Percentiles rank a stretch among this genome's conserved stretches.
These are phyloP conservation scores for Ceratonia siliqua DNA, from an alignment of 306 rosid genomes.

Conservation along the genomic window DNA sequence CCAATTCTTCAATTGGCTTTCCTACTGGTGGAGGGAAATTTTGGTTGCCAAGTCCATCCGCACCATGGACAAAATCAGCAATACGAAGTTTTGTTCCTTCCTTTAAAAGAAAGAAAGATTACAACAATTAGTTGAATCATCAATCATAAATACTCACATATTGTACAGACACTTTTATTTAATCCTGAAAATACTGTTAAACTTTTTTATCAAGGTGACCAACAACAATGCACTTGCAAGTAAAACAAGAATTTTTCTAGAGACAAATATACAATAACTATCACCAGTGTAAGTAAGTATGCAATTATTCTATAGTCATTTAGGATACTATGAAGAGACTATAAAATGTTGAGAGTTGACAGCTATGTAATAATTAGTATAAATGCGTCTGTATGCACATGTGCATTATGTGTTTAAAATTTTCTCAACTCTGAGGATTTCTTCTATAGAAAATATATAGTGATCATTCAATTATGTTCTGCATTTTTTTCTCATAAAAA, in stretches of 20 bases:
- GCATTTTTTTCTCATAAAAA: background rate
- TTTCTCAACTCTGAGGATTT: background rate
- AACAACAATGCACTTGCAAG: conserved; percentile 13
- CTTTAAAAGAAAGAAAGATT: conserved; percentile 40
- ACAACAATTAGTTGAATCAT: conserved; percentile 7
- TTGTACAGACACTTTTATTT: conserved; percentile 3
- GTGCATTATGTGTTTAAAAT: background rate
- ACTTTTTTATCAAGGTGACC: conserved; percentile 9
- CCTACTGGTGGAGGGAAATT: conserved; percentile 85
- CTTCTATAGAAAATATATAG: background rate
- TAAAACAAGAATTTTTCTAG: background rate
- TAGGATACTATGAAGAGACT: background rate
- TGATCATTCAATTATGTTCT: background rate
- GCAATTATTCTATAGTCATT: background rate
- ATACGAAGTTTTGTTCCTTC: conserved; percentile 73
- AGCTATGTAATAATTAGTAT: background rate
- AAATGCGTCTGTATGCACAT: background rate
- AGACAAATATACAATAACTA: background rate
- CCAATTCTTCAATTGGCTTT: conserved; percentile 72
- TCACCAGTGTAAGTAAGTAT: background rate
- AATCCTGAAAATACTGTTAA: background rate
- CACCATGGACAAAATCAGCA: conserved; percentile 93
- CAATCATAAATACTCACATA: background rate
- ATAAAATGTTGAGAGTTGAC: background rate
- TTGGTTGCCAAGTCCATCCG: conserved; percentile 97